phyloP scores from a whole-genome alignment of 768 basidiomycete genomes.

The Floccularia luteovirens region DNA sequence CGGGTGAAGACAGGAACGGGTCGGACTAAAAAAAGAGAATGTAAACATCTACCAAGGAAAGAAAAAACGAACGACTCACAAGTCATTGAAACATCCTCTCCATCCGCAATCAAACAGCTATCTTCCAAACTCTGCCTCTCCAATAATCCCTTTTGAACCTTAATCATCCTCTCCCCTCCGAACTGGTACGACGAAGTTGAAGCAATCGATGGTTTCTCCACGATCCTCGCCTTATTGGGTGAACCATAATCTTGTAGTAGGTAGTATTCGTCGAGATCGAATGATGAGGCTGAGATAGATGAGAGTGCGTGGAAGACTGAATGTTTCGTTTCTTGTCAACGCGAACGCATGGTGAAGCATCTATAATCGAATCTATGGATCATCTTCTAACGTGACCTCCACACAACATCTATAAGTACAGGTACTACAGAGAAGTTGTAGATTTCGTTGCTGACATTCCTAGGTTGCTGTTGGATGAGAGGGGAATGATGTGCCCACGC shows the following conservation, averaged over 20 bases:
- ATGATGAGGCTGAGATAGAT: slow-evolving; percentile 18
- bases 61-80: slow-evolving; percentile 30
- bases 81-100: slow-evolving; percentile 48
- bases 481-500: too few species aligned
- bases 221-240: slow-evolving; percentile 38
- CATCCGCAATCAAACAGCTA: slow-evolving; percentile 53
- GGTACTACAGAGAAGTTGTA: too few species aligned
- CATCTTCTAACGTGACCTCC: slow-evolving; percentile 66
- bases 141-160: slow-evolving; percentile 52
- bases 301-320: slow-evolving; percentile 24
- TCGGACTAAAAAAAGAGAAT: slow-evolving; percentile 25
- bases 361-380: slow-evolving; percentile 58
- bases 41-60: slow-evolving; percentile 7
- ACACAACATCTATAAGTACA: slow-evolving; percentile 72
- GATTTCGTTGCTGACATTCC: too few species aligned
- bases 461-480: too few species aligned
- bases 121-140: slow-evolving; percentile 65
- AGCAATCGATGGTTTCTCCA: slow-evolving; percentile 61
- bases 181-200: slow-evolving; percentile 58
- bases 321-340: slow-evolving; percentile 58
- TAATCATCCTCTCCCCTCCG: slow-evolving; percentile 63
- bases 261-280: too few species aligned
- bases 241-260: slow-evolving; percentile 26
- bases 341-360: slow-evolving; percentile 60
- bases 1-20: slow-evolving; percentile 56